Evolutionary conservation across 163 green algal species (phyloP).

Genomic region (Scenedesmus sp.): DNA sequence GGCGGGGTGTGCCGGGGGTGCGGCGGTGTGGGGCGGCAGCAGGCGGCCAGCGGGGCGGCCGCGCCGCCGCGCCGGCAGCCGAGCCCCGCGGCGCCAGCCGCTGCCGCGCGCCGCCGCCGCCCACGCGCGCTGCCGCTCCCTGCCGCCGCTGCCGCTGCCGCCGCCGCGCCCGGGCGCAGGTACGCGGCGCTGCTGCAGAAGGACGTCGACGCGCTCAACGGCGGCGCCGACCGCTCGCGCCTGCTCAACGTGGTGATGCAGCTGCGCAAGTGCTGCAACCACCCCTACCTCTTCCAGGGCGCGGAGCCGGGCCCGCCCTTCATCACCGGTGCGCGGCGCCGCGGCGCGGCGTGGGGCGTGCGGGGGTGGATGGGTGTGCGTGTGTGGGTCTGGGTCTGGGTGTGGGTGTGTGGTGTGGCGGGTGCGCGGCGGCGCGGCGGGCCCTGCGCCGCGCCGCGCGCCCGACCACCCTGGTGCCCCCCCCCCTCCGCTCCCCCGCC

Average conservation of each 20-base stretch:
- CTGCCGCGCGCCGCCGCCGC: too few relatives aligned
- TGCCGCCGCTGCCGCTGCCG: too few relatives aligned
- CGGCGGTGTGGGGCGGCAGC: too few relatives aligned
- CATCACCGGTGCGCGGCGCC: slow-evolving; percentile 68
- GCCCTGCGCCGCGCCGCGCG: not conserved
- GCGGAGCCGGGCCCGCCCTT: slow-evolving; percentile 94
- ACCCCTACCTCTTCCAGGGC: slow-evolving; percentile 98
- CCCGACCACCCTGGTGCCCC: not conserved
- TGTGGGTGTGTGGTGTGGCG: not conserved
- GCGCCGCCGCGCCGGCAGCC: too few relatives aligned
- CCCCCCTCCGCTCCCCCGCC: not conserved
- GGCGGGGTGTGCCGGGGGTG: too few relatives aligned
- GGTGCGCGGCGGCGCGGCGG: not conserved
- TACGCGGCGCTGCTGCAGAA: slow-evolving; percentile 93
- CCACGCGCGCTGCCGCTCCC: too few relatives aligned
- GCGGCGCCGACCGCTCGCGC: slow-evolving; percentile 83
- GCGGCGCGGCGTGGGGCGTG: not conserved
- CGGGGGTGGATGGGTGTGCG: not conserved
- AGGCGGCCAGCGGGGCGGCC: too few relatives aligned
- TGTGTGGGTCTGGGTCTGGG: not conserved
- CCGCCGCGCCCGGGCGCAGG: not conserved
- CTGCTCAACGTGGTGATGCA: slow-evolving; percentile 99
- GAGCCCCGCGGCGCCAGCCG: too few relatives aligned
- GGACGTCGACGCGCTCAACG: slow-evolving; percentile 95
- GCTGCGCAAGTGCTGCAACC: slow-evolving; percentile 99